phyloP scores from a whole-genome alignment of 805 yeast genomes.

The Priceomyces medius region DNA sequence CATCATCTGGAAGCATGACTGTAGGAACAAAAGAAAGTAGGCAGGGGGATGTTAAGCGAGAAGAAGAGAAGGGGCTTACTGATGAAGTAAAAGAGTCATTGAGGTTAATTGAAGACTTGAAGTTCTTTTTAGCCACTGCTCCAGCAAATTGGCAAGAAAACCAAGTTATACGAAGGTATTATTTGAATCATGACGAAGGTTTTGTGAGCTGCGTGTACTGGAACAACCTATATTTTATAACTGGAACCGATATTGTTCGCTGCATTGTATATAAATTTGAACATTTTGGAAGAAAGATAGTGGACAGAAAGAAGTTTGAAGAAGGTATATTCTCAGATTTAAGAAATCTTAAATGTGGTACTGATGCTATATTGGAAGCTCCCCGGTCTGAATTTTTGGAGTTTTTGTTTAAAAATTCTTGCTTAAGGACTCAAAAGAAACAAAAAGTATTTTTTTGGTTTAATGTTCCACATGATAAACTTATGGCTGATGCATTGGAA shows the following conservation, averaged over 20 bases:
- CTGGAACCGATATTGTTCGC: slow-evolving; percentile 95
- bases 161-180: slow-evolving; percentile 83
- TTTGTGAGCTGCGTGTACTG: slow-evolving; percentile 91
- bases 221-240: slow-evolving; percentile 85
- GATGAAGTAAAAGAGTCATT: slow-evolving; percentile 44
- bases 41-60: neutral
- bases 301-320: slow-evolving; percentile 90
- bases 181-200: slow-evolving; percentile 83
- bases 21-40: neutral
- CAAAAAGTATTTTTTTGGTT: slow-evolving; percentile 98
- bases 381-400: slow-evolving; percentile 84
- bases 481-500: slow-evolving; percentile 91
- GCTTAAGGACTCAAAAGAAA: slow-evolving; percentile 91
- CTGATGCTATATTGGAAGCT: slow-evolving; percentile 81
- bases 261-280: slow-evolving; percentile 85
- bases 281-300: slow-evolving; percentile 82
- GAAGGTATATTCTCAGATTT: slow-evolving; percentile 94
- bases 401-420: slow-evolving; percentile 79
- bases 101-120: slow-evolving; percentile 69
- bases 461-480: slow-evolving; percentile 88
- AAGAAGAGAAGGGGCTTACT: slow-evolving; percentile 4
- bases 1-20: too few relatives aligned
- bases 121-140: slow-evolving; percentile 86
- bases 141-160: slow-evolving; percentile 92
- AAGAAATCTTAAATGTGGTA: slow-evolving; percentile 79